Base-by-base conservation (phyloP, 2,329 filamentous ascomycete genomes). In the Cryoendolithus antarcticus region DNA sequence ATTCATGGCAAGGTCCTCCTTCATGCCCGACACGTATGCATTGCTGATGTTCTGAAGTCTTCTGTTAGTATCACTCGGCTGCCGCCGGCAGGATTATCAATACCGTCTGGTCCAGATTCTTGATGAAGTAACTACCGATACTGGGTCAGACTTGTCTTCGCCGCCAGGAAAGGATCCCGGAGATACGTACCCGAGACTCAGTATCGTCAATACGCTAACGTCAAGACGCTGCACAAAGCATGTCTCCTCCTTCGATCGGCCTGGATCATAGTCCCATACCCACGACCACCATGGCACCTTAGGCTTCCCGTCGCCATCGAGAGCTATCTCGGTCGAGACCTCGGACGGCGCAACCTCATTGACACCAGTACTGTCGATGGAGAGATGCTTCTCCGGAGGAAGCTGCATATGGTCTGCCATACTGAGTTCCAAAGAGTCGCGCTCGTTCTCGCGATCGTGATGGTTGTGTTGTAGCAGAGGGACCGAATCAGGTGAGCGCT, bases 1-100 rank as follows among this genome's bases (percentile, higher is more conserved):
- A 33, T 69, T 65, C n/a, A 76, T 54, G 2, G 58, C 51, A 0
- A 75, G 55, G 38, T 74, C 71, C 46, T 73, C 67, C 49, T 72
- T 60, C 64, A 67, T 69, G 24, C 65, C 65, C 11, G 61, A 65
- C 3, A 67, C 62, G 43, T 63, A 69, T 6, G 65, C 61, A 53
- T 64, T 66, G 45, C 61, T 66, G 33, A 53, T 45, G 38, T 52
- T 54, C 32, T 27, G 24, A 2, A 2, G 6, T 21, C 7, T 7
- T 8, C 24, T 27, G 7, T 27, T 6, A 21, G 19, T 21, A 21
- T 3, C 3, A 4, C 19, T 21, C 19, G 19, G 6, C 19, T 21
- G 19, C 19, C 19, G 19, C 6, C 6, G 19, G 19, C 19, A 6
- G 19, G 19, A 6, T 3, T 3, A 21, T 21, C 6, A 21, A 4